A percentile compares a stretch with the other conserved stretches of the same genome.
Conservation (phyloP, 1,284 basidiomycete genomes). For the Rhodotorula sp. region DNA sequence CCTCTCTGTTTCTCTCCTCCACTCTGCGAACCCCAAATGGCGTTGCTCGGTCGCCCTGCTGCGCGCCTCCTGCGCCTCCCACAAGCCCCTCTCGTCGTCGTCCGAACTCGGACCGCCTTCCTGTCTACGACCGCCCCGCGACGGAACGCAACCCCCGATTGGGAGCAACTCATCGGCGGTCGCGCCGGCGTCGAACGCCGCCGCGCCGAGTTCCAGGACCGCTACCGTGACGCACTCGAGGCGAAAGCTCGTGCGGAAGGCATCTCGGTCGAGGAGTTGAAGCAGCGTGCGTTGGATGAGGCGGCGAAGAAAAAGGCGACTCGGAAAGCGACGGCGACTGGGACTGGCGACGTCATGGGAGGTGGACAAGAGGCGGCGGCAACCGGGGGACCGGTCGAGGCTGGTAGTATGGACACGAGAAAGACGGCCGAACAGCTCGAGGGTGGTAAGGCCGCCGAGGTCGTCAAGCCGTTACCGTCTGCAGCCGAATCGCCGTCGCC, state of each 20-base stretch:
- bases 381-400: conserved; percentile 21
- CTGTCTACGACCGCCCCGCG: neutral
- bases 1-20: neutral
- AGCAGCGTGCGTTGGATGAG: conserved; percentile 9
- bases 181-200: conserved; percentile 27
- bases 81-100: neutral
- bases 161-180: conserved; percentile 40
- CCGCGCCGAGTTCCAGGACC: conserved; percentile 31
- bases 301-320: neutral
- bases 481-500: neutral
- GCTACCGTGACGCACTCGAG: conserved; percentile 38
- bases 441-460: neutral
- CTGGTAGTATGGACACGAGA: conserved; percentile 23
- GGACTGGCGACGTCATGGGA: neutral
- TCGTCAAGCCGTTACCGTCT: conserved; percentile 25
- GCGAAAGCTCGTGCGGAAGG: conserved; percentile 38
- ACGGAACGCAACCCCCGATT: conserved; percentile 29
- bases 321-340: neutral
- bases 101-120: neutral
- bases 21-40: neutral
- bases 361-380: no score
- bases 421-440: conserved; percentile 6
- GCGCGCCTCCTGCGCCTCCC: no score
- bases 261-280: conserved; percentile 39
- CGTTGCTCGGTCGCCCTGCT: neutral